These are phyloP conservation scores for Suillus subluteus DNA, from an alignment of 768 basidiomycete species.

Conservation along the genomic window DNA sequence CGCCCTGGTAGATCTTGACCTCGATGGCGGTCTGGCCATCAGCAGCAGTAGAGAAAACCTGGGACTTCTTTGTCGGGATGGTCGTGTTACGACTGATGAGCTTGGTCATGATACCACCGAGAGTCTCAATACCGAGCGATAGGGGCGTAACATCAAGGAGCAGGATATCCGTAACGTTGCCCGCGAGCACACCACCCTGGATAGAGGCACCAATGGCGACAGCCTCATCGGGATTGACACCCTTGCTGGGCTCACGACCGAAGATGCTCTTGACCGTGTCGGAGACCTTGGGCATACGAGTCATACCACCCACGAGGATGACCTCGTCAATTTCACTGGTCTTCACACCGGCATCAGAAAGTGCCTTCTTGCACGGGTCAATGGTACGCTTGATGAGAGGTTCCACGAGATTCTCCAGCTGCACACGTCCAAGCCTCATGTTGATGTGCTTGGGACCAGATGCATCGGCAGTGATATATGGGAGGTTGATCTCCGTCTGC, in stretches of 20 bases:
- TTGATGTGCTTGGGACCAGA: constrained; percentile 98
- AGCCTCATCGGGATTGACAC: constrained; percentile 99
- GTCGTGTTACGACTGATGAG: constrained; percentile 98
- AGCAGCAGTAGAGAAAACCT: constrained; percentile 97
- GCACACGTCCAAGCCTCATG: constrained; percentile 81
- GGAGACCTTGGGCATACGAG: constrained; percentile 93
- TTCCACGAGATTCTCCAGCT: constrained; percentile 87
- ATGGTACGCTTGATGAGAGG: constrained; percentile 86
- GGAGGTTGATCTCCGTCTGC: constrained; percentile 96
- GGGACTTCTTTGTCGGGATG: constrained; percentile 99
- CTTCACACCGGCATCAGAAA: constrained; percentile 93
- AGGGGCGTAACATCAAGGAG: constrained; percentile 96
- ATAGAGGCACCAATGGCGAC: constrained; percentile 98
- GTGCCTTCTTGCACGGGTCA: constrained; percentile 97
- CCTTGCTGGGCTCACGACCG: constrained; percentile 96
- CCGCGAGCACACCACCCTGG: constrained; percentile 96
- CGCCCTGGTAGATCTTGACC: constrained; percentile 99
- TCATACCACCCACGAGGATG: constrained; percentile 98
- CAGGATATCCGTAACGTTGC: constrained; percentile 94
- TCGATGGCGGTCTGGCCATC: constrained; percentile 99
- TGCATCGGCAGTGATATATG: constrained; percentile 97
- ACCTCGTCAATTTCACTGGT: constrained; percentile 93
- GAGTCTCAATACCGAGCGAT: constrained; percentile 94
- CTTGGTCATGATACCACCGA: constrained; percentile 99
- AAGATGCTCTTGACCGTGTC: constrained; percentile 90